These are phyloP conservation scores for Curvularia lunata DNA, from an alignment of 2,329 filamentous ascomycete species.

Conservation along the genomic window DNA sequence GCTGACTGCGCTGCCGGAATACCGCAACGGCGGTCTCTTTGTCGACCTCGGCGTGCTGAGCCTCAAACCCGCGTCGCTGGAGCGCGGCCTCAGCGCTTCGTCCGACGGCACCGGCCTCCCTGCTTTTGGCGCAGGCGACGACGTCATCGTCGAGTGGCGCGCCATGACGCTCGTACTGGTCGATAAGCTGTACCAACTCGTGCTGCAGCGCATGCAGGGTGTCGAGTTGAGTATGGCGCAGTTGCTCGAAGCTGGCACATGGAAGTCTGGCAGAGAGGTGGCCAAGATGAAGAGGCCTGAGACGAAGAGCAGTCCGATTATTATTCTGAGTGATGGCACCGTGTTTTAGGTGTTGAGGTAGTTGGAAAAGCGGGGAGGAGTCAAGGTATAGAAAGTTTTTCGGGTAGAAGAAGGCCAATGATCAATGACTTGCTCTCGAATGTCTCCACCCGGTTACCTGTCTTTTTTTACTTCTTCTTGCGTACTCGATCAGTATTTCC, in stretches of 20 bases:
- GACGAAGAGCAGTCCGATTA: conserved; percentile 39
- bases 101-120: conserved; percentile 67
- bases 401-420: no score
- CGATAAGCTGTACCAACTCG: conserved; percentile 70
- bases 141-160: conserved; percentile 79
- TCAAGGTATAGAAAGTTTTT: no score
- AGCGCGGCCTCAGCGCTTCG: conserved; percentile 71
- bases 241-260: conserved; percentile 90
- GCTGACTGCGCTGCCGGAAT: conserved; percentile 87
- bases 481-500: no score
- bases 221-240: conserved; percentile 79
- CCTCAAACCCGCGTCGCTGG: conserved; percentile 69
- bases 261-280: conserved; percentile 66
- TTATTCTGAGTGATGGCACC: conserved; percentile 41
- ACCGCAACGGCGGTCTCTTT: conserved; percentile 88
- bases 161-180: conserved; percentile 75
- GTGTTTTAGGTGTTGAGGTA: conserved; percentile 27
- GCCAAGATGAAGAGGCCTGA: conserved; percentile 31
- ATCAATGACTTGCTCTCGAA: no score
- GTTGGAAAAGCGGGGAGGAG: background rate
- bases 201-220: conserved; percentile 71
- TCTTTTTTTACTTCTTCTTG: no score
- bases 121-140: conserved; percentile 72
- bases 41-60: conserved; percentile 81
- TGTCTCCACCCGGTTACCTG: no score